These are phyloP conservation scores for Myrmaecium sp. DNA, from an alignment of 2,329 filamentous ascomycete species.

Conservation along the genomic window DNA sequence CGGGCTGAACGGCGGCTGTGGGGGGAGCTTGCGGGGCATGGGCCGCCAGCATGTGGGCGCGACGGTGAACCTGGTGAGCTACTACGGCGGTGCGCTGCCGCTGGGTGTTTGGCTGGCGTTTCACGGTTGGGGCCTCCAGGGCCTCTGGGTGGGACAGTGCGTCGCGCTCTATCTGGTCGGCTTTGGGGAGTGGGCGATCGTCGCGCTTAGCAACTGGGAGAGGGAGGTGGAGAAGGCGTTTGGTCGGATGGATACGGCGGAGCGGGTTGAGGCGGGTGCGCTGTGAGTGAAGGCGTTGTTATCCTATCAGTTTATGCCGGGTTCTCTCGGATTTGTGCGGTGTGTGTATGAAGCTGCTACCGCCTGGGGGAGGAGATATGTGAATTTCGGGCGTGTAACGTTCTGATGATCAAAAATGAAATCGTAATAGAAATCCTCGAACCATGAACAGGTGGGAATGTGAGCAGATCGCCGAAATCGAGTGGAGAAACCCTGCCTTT, in stretches of 20 bases:
- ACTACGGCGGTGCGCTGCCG: slow-evolving; percentile 68
- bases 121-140: slow-evolving; percentile 65
- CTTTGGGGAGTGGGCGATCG: slow-evolving; percentile 60
- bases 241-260: slow-evolving; percentile 44
- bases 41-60: slow-evolving; percentile 75
- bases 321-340: too few relatives aligned
- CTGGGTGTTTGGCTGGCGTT: slow-evolving; percentile 75
- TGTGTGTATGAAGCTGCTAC: too few relatives aligned
- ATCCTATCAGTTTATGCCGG: too few relatives aligned
- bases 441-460: too few relatives aligned
- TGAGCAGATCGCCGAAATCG: too few relatives aligned
- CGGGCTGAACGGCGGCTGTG: slow-evolving; percentile 70
- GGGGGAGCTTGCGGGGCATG: slow-evolving; percentile 67
- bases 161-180: slow-evolving; percentile 59
- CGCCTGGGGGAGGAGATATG: too few relatives aligned
- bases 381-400: too few relatives aligned
- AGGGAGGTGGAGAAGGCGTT: slow-evolving; percentile 55
- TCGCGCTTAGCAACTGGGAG: slow-evolving; percentile 63
- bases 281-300: not conserved
- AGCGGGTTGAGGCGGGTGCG: slow-evolving; percentile 23
- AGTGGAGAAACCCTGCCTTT: too few relatives aligned
- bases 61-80: slow-evolving; percentile 63
- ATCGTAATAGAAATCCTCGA: too few relatives aligned
- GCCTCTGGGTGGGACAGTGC: slow-evolving; percentile 72
- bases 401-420: too few relatives aligned